These are phyloP conservation scores for Pisolithus thermaeus DNA, from an alignment of 1,284 basidiomycete species.

Conservation along the genomic window DNA sequence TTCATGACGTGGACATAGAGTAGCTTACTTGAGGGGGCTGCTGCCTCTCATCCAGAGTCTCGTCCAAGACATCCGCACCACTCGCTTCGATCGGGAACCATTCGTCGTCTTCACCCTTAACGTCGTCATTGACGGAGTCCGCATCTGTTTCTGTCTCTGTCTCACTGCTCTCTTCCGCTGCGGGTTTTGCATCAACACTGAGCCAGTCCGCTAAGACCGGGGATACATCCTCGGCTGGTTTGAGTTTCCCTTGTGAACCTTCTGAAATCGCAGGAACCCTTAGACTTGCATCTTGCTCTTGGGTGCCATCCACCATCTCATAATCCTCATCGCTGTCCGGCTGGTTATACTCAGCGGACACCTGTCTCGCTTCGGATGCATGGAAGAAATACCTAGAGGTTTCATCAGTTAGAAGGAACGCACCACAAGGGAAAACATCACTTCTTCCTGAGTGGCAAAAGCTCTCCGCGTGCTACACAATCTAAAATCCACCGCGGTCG, in stretches of 20 bases:
- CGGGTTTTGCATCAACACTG: constrained; percentile 33
- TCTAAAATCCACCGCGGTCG: constrained; percentile 78
- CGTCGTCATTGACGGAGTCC: constrained; percentile 64
- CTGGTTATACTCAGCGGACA: constrained; percentile 40
- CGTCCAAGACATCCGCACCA: constrained; percentile 21
- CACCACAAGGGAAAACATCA: constrained; percentile 26
- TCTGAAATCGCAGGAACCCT: constrained; percentile 21
- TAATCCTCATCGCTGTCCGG: constrained; percentile 29
- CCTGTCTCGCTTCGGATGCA: constrained; percentile 42
- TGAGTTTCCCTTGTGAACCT: constrained; percentile 18
- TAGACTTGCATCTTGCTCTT: constrained; percentile 8
- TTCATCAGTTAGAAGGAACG: not conserved
- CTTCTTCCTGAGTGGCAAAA: constrained; percentile 64
- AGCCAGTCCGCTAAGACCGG: constrained; percentile 60
- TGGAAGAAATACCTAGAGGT: constrained; percentile 67
- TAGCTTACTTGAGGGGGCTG: constrained; percentile 10
- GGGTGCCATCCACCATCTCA: constrained; percentile 17
- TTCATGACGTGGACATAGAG: not conserved
- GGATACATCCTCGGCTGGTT: constrained; percentile 34
- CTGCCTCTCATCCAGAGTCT: constrained; percentile 26
- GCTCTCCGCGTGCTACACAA: constrained; percentile 54
- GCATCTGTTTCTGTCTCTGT: constrained; percentile 57
- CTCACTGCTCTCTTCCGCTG: constrained; percentile 21
- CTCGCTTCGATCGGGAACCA: constrained; percentile 20
- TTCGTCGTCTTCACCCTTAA: constrained; percentile 32